A percentile compares a stretch with the other conserved stretches of the same genome.
Conservation (phyloP, 805 yeast species). For the Teunomyces tritomae region DNA sequence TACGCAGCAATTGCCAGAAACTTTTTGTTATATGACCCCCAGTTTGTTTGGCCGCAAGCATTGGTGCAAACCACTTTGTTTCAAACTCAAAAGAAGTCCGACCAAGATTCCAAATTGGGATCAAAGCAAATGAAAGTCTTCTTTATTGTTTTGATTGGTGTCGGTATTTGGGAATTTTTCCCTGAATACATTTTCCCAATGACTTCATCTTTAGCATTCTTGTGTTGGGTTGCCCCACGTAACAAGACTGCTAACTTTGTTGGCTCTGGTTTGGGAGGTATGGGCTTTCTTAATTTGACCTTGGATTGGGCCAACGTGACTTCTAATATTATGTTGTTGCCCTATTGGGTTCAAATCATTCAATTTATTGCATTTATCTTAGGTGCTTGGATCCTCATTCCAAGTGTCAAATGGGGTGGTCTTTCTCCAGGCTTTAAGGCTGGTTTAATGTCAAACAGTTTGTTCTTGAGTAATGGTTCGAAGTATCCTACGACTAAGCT, state of each 20-base stretch:
- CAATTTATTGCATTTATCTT: slow-evolving; percentile 47
- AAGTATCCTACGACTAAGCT: slow-evolving; percentile 42
- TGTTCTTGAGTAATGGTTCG: slow-evolving; percentile 37
- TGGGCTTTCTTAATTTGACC: slow-evolving; percentile 48
- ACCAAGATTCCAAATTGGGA: slow-evolving; percentile 13
- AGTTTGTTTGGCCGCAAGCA: slow-evolving; percentile 48
- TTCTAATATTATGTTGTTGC: slow-evolving; percentile 47
- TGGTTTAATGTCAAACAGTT: slow-evolving; percentile 49
- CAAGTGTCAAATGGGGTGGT: slow-evolving; percentile 45
- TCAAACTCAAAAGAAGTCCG: slow-evolving; percentile 25
- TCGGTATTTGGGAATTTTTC: slow-evolving; percentile 47
- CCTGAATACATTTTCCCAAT: slow-evolving; percentile 50
- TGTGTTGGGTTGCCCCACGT: slow-evolving; percentile 49
- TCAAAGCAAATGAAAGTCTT: slow-evolving; percentile 38
- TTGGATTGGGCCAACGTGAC: slow-evolving; percentile 56
- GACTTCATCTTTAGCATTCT: slow-evolving; percentile 46
- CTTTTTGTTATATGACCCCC: slow-evolving; percentile 47
- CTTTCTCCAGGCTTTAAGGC: slow-evolving; percentile 20
- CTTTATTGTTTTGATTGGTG: slow-evolving; percentile 28
- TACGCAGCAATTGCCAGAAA: slow-evolving; percentile 51
- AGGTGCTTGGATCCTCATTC: slow-evolving; percentile 51
- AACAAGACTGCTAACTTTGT: slow-evolving; percentile 41
- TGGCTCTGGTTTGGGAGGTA: slow-evolving; percentile 53
- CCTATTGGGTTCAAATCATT: slow-evolving; percentile 53
- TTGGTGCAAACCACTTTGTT: slow-evolving; percentile 51